Percentiles rank a stretch among this genome's conserved stretches.
These are phyloP conservation scores for Cerioporus squamosus DNA, from an alignment of 1,284 basidiomycete genomes.

Conservation along the genomic window DNA sequence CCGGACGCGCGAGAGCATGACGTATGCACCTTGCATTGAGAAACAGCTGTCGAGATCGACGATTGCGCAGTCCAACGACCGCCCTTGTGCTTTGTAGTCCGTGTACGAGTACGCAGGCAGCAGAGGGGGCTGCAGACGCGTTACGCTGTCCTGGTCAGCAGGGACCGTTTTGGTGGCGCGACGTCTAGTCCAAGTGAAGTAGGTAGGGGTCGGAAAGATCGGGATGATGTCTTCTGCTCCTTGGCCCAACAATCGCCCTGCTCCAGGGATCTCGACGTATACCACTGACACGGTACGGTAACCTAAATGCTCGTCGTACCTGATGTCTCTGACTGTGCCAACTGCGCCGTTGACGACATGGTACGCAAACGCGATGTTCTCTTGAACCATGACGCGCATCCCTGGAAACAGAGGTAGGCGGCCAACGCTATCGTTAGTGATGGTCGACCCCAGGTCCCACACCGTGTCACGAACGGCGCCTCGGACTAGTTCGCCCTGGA, in stretches of 20 bases:
- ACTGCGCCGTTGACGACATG: background rate
- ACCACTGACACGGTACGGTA: background rate
- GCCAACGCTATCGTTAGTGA: background rate
- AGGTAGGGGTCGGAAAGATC: background rate
- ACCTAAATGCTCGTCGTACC: background rate
- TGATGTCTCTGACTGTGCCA: background rate
- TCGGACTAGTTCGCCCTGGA: background rate
- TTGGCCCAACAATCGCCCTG: background rate
- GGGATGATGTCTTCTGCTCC: background rate
- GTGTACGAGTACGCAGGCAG: background rate
- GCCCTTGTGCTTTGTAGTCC: background rate
- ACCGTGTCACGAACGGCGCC: background rate
- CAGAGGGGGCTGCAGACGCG: background rate
- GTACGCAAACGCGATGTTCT: background rate
- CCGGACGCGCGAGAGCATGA: background rate
- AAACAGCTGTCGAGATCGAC: background rate
- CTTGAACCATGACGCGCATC: background rate
- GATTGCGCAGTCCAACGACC: background rate
- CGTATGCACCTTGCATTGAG: background rate
- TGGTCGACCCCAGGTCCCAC: background rate
- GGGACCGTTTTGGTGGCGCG: background rate
- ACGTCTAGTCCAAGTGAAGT: background rate
- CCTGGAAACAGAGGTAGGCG: background rate
- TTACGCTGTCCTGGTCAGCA: background rate
- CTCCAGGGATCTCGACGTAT: background rate